These are phyloP conservation scores for Paramecium octaurelia DNA, from an alignment of 73 alveolate genomes.

Conservation along the genomic window DNA sequence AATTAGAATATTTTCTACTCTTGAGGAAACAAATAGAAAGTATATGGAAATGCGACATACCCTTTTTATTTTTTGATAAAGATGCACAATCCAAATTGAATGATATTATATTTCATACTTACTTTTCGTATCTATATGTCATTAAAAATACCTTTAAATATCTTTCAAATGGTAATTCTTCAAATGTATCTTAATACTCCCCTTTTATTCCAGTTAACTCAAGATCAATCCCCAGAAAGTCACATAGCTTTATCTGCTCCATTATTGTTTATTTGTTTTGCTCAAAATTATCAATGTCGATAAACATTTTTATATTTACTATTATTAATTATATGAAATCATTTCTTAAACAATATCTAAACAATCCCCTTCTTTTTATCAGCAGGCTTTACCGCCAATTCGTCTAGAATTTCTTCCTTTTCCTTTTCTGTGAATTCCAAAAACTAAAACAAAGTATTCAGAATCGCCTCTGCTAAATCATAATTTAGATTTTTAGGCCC, in stretches of 20 bases:
- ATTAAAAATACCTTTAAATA: constrained; percentile 12
- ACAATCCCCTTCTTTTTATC: constrained; percentile 30
- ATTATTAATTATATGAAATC: constrained; percentile 19
- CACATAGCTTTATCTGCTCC: neutral
- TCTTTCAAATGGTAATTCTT: constrained; percentile 43
- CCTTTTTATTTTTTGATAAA: neutral
- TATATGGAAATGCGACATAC: neutral
- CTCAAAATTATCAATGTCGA: constrained; percentile 20
- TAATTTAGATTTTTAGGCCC: neutral
- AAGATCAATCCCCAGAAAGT: neutral
- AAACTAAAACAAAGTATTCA: neutral
- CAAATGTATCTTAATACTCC: constrained; percentile 20
- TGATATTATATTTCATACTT: constrained; percentile 7
- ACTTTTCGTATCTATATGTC: constrained; percentile 24
- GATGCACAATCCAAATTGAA: constrained; percentile 31
- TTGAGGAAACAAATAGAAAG: constrained; percentile 10
- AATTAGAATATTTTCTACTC: neutral
- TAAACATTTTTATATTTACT: neutral
- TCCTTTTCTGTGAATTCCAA: constrained; percentile 3
- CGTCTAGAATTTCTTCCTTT: neutral
- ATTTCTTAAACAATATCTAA: constrained; percentile 1
- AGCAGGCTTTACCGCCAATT: neutral
- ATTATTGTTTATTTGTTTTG: neutral
- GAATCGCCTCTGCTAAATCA: neutral
- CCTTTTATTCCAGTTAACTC: constrained; percentile 34